Evolutionary conservation across 1,284 basidiomycete species (phyloP).

Genomic region (Phylloboletellus chloephorus): DNA sequence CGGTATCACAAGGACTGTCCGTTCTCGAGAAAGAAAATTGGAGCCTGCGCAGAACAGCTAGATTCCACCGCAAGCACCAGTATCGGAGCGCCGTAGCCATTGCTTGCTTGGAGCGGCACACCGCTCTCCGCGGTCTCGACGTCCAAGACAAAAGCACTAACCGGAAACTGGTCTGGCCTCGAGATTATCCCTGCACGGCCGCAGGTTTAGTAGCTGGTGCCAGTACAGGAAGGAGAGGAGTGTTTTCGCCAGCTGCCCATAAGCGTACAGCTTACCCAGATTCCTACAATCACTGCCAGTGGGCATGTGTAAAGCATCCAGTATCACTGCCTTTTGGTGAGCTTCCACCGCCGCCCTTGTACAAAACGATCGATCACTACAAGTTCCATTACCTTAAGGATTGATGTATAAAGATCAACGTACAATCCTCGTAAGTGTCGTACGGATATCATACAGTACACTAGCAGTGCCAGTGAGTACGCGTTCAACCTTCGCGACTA

Average conservation of each 20-base stretch:
- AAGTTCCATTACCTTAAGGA: neutral
- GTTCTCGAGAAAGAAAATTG: neutral
- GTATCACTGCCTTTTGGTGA: no score
- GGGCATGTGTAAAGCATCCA: no score
- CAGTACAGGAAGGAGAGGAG: no score
- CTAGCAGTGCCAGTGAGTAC: constrained; percentile 9
- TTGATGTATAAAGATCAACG: no score
- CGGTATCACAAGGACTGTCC: neutral
- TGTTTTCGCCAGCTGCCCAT: no score
- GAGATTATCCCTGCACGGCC: no score
- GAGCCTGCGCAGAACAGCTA: neutral
- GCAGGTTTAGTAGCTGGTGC: no score
- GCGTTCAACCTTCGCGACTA: constrained; percentile 5
- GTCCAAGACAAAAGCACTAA: no score
- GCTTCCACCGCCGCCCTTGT: neutral
- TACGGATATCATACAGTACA: constrained; percentile 20
- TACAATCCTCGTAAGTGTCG: constrained; percentile 6
- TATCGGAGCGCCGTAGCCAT: no score
- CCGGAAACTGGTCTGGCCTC: neutral
- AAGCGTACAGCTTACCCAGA: no score
- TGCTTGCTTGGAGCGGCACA: neutral
- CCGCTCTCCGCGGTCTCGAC: no score
- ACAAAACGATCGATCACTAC: neutral
- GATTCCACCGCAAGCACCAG: neutral
- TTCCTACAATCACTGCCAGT: no score